These are phyloP conservation scores for Melocanna baccifera DNA, from an alignment of 176 grass and related monocot species.

Conservation along the genomic window DNA sequence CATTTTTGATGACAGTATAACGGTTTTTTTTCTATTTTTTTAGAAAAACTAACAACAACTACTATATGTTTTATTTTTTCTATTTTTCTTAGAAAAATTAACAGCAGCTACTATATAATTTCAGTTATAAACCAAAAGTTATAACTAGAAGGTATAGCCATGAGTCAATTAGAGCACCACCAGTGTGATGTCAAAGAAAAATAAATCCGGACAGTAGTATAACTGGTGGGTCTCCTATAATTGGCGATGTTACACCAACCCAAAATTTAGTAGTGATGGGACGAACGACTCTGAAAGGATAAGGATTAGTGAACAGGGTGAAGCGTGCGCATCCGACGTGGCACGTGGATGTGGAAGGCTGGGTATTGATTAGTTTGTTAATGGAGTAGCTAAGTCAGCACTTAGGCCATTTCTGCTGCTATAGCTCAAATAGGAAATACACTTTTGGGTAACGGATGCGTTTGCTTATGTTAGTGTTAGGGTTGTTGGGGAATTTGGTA, in stretches of 20 bases:
- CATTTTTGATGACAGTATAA: too few relatives aligned
- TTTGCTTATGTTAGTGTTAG: too few relatives aligned
- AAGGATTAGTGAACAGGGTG: slow-evolving; percentile 7
- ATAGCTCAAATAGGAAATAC: background rate
- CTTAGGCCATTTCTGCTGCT: background rate
- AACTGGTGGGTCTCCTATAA: background rate
- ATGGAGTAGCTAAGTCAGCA: background rate
- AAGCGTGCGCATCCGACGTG: background rate
- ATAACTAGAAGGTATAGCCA: too few relatives aligned
- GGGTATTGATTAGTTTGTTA: background rate
- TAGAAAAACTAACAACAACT: too few relatives aligned
- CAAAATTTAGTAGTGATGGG: background rate
- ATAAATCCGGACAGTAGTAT: background rate
- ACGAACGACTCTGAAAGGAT: background rate
- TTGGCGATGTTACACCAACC: background rate
- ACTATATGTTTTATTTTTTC: too few relatives aligned
- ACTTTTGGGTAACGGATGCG: background rate
- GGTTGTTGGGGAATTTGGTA: too few relatives aligned
- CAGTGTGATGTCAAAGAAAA: background rate
- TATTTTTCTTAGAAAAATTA: too few relatives aligned
- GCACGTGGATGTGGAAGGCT: background rate
- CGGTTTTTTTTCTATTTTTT: too few relatives aligned
- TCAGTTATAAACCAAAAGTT: too few relatives aligned
- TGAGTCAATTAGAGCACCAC: too few relatives aligned
- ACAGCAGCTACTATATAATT: too few relatives aligned